Evolutionary conservation across 1,284 basidiomycete genomes (phyloP), one percentile per base, ranked within the genome.

Genomic region (Meira nashicola): DNA sequence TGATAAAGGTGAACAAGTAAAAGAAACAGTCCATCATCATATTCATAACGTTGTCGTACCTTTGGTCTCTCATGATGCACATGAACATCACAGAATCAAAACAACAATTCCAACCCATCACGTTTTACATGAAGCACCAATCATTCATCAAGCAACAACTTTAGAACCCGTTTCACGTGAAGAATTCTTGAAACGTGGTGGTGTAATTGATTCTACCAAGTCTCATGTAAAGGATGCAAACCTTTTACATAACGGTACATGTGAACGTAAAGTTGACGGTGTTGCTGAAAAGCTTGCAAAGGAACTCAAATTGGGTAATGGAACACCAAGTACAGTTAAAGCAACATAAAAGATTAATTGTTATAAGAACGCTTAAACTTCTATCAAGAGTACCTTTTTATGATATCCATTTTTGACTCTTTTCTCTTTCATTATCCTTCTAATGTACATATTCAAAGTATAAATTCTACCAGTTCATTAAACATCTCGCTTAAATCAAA

Each of bases 31-130:
- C 50, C 73, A 75, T 67, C 74, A 76, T 65, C 74, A 77, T 65
- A 73, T 79, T 39, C 75, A 77, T 71, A 77, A 79, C 66, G 66
- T 79, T 23, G 76, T 79, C 10, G 76, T 78, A 65, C 78, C 78
- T 17, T 65, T 76, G 57, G 71, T 79, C 28, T 60, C 76, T 66
- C 70, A 74, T 54, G 77, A 79, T 58, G 66, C 65, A 2, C 76
- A 78, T 67, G 75, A 77, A 65, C 69, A 74, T 70, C 69, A 74
- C 67, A 68, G 73, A 51, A 73, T 73, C 54, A 70, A 74, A 53
- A 76, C 73, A n/a, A 63, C 62, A 37, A 70, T 77, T 55, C 74
- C 74, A 37, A 73, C 68, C 47, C 64, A 65, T 47, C 62, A 69
- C 40, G 67, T 71, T 14, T 70, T 68, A 21, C 73, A 77, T 67